A percentile compares a stretch with the other conserved stretches of the same genome.
phyloP scores from a whole-genome alignment of 2,329 filamentous ascomycete species.

The Colletotrichum eremochloae region DNA sequence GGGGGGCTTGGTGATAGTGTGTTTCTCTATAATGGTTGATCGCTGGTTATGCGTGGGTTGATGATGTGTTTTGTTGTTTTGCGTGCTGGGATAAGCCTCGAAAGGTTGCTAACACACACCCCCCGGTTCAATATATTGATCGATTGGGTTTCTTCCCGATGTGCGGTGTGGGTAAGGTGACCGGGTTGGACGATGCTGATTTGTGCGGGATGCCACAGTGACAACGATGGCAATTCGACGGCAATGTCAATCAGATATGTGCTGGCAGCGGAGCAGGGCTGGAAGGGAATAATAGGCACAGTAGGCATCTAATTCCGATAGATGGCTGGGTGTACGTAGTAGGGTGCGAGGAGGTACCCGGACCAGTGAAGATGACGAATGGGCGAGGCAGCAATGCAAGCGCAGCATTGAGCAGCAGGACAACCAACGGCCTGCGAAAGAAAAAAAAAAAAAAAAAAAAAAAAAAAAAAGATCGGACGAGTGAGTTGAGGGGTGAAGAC shows the following conservation, averaged over 20 bases:
- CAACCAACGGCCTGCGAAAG: not conserved
- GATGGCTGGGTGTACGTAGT: constrained; percentile 21
- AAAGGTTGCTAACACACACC: not conserved
- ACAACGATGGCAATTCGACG: constrained; percentile 6
- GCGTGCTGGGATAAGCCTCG: constrained; percentile 23
- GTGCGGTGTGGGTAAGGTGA: constrained; percentile 34
- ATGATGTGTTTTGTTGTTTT: constrained; percentile 34
- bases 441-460: no score
- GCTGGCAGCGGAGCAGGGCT: constrained; percentile 27
- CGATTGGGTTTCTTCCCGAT: constrained; percentile 9
- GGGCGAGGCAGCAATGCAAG: constrained; percentile 19
- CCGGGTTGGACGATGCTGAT: constrained; percentile 2
- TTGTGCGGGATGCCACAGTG: constrained; percentile 26
- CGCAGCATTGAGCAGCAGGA: constrained; percentile 8
- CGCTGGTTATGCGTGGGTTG: constrained; percentile 28
- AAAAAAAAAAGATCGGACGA: constrained; percentile 29
- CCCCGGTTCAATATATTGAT: constrained; percentile 8
- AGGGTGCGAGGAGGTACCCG: constrained; percentile 14
- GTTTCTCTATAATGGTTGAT: constrained; percentile 20
- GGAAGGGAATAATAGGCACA: not conserved
- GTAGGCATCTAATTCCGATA: constrained; percentile 19
- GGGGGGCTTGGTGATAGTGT: no score
- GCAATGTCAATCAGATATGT: constrained; percentile 34
- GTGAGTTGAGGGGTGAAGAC: not conserved
- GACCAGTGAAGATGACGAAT: not conserved